Evolutionary conservation across 176 grass and related monocot species (phyloP).

Genomic region (Pontederia crassipes): DNA sequence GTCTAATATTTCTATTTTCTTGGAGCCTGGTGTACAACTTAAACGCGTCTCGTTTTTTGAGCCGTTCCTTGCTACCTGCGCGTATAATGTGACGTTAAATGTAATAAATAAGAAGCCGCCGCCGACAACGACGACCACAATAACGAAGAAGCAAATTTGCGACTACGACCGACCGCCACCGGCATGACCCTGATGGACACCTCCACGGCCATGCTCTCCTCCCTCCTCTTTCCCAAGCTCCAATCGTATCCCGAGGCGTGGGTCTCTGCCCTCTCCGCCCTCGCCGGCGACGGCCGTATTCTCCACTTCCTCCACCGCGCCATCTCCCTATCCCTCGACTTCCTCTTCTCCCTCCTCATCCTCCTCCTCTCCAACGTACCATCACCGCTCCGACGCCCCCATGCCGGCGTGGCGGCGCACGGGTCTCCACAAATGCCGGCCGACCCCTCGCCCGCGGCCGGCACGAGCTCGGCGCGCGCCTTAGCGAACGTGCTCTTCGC

Average conservation of each 20-base stretch:
- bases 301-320: constrained; percentile 26
- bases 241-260: constrained; percentile 3
- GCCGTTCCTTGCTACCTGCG: too few species aligned
- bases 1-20: too few species aligned
- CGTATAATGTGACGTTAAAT: too few species aligned
- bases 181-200: too few species aligned
- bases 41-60: too few species aligned
- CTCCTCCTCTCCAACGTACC: neutral
- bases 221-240: too few species aligned
- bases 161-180: too few species aligned
- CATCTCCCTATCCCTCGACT: constrained; percentile 38
- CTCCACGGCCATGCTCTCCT: too few species aligned
- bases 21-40: too few species aligned
- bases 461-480: constrained; percentile 38
- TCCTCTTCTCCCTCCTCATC: constrained; percentile 33
- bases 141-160: too few species aligned
- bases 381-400: neutral
- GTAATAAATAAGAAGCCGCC: too few species aligned
- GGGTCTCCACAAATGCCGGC: neutral
- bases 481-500: constrained; percentile 58
- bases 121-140: too few species aligned
- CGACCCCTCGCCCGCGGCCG: constrained; percentile 3
- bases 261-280: constrained; percentile 21
- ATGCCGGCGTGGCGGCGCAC: neutral
- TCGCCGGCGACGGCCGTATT: constrained; percentile 3